These are phyloP conservation scores for Lactarius trivialis DNA, from an alignment of 768 basidiomycete species.

Conservation along the genomic window DNA sequence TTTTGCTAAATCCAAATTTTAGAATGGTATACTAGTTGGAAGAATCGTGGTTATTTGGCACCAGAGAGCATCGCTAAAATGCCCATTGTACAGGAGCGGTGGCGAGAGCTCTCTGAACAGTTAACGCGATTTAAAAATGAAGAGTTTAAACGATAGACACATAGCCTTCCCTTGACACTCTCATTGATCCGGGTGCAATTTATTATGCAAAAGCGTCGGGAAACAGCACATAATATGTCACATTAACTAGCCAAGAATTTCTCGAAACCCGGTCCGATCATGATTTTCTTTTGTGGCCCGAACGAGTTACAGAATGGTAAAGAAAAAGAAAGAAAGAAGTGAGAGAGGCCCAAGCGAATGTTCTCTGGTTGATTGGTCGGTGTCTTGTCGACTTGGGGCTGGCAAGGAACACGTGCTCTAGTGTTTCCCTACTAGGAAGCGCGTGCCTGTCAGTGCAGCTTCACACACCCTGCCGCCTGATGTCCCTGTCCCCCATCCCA, in stretches of 20 bases:
- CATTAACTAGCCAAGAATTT: too few species aligned
- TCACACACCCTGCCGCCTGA: constrained; percentile 2
- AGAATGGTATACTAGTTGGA: constrained; percentile 77
- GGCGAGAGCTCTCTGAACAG: constrained; percentile 57
- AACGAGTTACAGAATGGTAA: too few species aligned
- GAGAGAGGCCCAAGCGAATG: background rate
- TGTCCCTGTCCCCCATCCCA: constrained; percentile 2
- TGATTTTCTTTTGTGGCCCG: too few species aligned
- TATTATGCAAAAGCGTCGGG: background rate
- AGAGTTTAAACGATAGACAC: constrained; percentile 30
- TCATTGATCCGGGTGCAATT: background rate
- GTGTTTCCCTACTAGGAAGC: background rate
- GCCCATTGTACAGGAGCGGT: constrained; percentile 63
- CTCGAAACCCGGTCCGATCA: too few species aligned
- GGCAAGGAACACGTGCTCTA: constrained; percentile 8
- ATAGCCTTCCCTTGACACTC: background rate
- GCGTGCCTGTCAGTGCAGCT: background rate
- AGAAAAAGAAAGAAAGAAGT: too few species aligned
- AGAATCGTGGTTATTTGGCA: constrained; percentile 72
- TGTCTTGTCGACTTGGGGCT: too few species aligned
- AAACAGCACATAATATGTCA: too few species aligned
- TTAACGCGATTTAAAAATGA: constrained; percentile 46
- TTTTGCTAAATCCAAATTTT: background rate
- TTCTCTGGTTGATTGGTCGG: too few species aligned
- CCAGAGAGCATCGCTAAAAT: constrained; percentile 48